Percentiles rank a stretch among this genome's conserved stretches.
phyloP scores from a whole-genome alignment of 331 rosid genomes.

The Saraca asoca region DNA sequence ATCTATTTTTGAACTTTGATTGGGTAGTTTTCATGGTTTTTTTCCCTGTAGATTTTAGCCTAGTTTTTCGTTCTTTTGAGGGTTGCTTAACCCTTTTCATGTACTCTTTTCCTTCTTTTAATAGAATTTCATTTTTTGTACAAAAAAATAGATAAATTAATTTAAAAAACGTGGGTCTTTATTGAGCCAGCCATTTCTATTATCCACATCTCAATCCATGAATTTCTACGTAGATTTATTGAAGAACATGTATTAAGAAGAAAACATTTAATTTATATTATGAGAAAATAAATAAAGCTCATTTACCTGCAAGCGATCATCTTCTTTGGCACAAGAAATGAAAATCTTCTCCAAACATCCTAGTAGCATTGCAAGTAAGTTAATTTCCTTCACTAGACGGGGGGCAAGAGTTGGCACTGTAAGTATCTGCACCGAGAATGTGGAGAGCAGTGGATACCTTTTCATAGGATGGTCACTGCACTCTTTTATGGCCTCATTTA shows the following conservation, averaged over 20 bases:
- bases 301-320: constrained; percentile 74
- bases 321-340: constrained; percentile 70
- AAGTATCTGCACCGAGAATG: constrained; percentile 93
- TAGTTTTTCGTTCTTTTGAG: too few species aligned
- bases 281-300: background rate
- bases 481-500: constrained; percentile 62
- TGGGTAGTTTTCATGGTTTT: too few species aligned
- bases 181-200: constrained; percentile 9
- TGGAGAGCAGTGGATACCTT: constrained; percentile 61
- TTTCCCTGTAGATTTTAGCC: too few species aligned
- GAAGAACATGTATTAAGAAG: constrained; percentile 1
- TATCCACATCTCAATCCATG: constrained; percentile 7
- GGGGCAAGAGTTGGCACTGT: constrained; percentile 93
- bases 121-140: too few species aligned
- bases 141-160: too few species aligned
- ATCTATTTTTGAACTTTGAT: too few species aligned
- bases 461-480: constrained; percentile 42
- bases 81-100: too few species aligned
- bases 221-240: constrained; percentile 3
- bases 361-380: constrained; percentile 72
- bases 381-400: constrained; percentile 86
- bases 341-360: constrained; percentile 79
- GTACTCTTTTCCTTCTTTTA: too few species aligned
- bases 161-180: too few species aligned
- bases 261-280: background rate